Evolutionary conservation across 441 rosid genomes (phyloP).

Genomic region (Theobroma grandiflorum): DNA sequence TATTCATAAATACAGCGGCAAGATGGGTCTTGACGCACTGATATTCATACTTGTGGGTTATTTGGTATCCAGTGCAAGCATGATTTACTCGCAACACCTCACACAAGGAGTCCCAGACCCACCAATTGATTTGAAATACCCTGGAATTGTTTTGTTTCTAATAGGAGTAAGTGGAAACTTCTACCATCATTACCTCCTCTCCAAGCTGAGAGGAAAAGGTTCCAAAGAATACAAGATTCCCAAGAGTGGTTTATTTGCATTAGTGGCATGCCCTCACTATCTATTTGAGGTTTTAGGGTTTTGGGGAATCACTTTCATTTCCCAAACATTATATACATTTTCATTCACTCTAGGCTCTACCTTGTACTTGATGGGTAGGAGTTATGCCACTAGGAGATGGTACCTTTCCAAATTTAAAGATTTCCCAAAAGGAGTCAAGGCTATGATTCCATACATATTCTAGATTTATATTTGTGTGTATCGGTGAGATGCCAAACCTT

Average conservation of each 20-base stretch:
- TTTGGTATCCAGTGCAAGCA: constrained; percentile 42
- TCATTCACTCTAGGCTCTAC: constrained; percentile 45
- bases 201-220: constrained; percentile 54
- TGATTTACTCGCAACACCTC: constrained; percentile 59
- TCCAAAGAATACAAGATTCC: constrained; percentile 68
- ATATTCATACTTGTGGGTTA: constrained; percentile 51
- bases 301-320: constrained; percentile 56
- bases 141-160: constrained; percentile 51
- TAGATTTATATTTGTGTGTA: constrained; percentile 20
- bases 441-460: constrained; percentile 62
- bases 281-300: constrained; percentile 69
- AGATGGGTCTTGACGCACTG: constrained; percentile 41
- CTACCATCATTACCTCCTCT: constrained; percentile 74
- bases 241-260: constrained; percentile 60
- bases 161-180: constrained; percentile 72
- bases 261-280: constrained; percentile 75
- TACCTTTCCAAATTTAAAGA: constrained; percentile 69
- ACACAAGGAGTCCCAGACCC: constrained; percentile 54
- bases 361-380: constrained; percentile 64
- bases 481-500: too few species aligned
- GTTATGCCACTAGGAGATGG: constrained; percentile 71
- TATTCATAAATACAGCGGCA: constrained; percentile 48
- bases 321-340: constrained; percentile 58
- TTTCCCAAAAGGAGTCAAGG: constrained; percentile 59
- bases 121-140: constrained; percentile 45